Evolutionary conservation across 768 basidiomycete genomes (phyloP), one percentile per base, ranked within the genome.

Genomic region (Erythrobasidium yunnanense): DNA sequence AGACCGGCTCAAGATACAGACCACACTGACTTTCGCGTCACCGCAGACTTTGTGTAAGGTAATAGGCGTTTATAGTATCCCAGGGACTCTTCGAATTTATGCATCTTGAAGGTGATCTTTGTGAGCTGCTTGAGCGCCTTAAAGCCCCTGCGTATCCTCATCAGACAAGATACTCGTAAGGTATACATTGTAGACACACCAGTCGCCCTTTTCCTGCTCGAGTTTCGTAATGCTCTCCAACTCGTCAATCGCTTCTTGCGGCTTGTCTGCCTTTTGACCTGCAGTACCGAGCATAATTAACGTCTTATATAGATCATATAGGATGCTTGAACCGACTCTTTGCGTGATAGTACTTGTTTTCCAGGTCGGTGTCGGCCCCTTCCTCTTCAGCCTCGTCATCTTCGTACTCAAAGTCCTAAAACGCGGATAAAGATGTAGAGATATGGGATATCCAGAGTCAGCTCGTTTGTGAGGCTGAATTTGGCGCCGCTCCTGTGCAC

Each of bases 61-160:
- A 99, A 79, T 3, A 99, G 81, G 70, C 86, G 83, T 20, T 79
- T 85, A 75, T 99, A 99, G 6, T 90, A 86, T 74, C 82, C 78
- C 66, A 97, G 78, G 0, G 95, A 95, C 55, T 92, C 87, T 50
- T 81, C 81, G 22, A 91, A 90, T 73, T 88, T 80, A 27, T 91
- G 81, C 23, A 78, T 79, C 55, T 93, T 81, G 76, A 87, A 99
- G 62, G 92, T 83, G 55, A 96, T 80, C 76, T 99, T 99, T 18
- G 92, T 96, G 55, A 87, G 88, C 73, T 99, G 95, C 73, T 99
- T 99, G 67, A 99, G 81, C 4, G 92, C 89, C 76, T 99, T 99
- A 83, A 99, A 99, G 1, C 92, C 95, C 93, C 92, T 96, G 72
- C n/a, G n/a, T n/a, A n/a, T n/a, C n/a, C n/a, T 35, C 51, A 33